These are phyloP conservation scores for Polytolypa hystricis DNA, from an alignment of 2,329 filamentous ascomycete genomes.

Conservation along the genomic window DNA sequence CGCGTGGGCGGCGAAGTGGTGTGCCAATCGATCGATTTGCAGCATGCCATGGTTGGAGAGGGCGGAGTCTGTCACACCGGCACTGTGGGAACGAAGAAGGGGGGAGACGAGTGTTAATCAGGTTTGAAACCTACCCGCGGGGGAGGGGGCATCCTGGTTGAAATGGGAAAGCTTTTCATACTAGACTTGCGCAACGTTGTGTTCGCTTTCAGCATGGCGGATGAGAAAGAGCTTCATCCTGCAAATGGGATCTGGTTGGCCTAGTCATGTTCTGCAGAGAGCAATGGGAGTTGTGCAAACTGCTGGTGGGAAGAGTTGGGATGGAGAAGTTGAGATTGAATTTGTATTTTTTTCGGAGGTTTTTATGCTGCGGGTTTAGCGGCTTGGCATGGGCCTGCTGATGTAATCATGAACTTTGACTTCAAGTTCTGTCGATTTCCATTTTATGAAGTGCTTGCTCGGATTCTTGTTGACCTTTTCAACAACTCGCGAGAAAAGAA, in stretches of 20 bases:
- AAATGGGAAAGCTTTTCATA: constrained; percentile 8
- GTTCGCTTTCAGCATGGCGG: constrained; percentile 79
- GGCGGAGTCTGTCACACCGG: constrained; percentile 65
- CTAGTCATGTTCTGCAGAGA: too few species aligned
- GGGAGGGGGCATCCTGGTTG: neutral
- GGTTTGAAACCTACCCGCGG: neutral
- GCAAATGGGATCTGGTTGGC: too few species aligned
- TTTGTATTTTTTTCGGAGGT: too few species aligned
- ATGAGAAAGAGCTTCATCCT: constrained; percentile 60
- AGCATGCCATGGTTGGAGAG: constrained; percentile 72
- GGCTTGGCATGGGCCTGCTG: neutral
- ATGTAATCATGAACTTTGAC: too few species aligned
- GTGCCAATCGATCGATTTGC: constrained; percentile 61
- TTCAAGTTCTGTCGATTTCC: too few species aligned
- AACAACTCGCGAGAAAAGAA: too few species aligned
- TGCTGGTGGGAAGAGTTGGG: too few species aligned
- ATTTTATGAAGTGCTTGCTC: too few species aligned
- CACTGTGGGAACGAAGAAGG: constrained; percentile 41
- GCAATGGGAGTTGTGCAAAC: too few species aligned
- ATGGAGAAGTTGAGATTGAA: too few species aligned
- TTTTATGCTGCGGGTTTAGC: neutral
- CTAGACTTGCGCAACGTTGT: constrained; percentile 58
- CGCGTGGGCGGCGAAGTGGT: constrained; percentile 52
- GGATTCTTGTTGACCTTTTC: too few species aligned
- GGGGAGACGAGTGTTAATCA: neutral